Base-by-base conservation (phyloP, 169 alveolate genomes). In the Babesia gibsoni region DNA sequence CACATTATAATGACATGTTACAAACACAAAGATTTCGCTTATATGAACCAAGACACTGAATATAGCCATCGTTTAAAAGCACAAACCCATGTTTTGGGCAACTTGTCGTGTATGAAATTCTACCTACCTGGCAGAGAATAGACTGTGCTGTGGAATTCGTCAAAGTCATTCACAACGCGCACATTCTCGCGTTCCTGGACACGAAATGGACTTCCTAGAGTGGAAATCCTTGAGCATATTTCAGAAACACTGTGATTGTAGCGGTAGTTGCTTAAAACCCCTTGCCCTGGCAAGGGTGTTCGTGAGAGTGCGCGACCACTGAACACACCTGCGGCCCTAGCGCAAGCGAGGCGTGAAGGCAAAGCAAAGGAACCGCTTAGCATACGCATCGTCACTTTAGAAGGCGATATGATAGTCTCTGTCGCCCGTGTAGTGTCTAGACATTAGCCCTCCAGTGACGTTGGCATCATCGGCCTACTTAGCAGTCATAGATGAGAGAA, bases 71-170 rank as follows among this genome's bases (percentile, higher is more conserved):
- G 48, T 14, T 14, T 14, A 39, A 39, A 16, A 20, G 8, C 12
- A n/a, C n/a, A n/a, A n/a, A n/a, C n/a, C n/a, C n/a, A n/a, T n/a
- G n/a, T n/a, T n/a, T n/a, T n/a, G n/a, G n/a, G n/a, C n/a, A n/a
- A n/a, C n/a, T n/a, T n/a, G n/a, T n/a, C n/a, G n/a, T n/a, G n/a
- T n/a, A n/a, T n/a, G n/a, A n/a, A n/a, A n/a, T n/a, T n/a, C n/a
- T n/a, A 43, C 72, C 22, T n/a, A 61, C 72, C 72, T 32, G 72
- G 72, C 29, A 43, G n/a, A 1, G 58, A 41, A 35, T 61, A 61
- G 3, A 61, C 72, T 18, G 58, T 20, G 25, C 27, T 45, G 72
- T 61, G 41, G 45, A 61, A 61, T 36, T 61, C 72, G 36, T 42
- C n/a, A 20, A 45, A 58, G 59, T 61, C 59, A 56, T 46, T 61